Conservation (phyloP, 352 stramenopile species). For the Pythium aquatile region DNA sequence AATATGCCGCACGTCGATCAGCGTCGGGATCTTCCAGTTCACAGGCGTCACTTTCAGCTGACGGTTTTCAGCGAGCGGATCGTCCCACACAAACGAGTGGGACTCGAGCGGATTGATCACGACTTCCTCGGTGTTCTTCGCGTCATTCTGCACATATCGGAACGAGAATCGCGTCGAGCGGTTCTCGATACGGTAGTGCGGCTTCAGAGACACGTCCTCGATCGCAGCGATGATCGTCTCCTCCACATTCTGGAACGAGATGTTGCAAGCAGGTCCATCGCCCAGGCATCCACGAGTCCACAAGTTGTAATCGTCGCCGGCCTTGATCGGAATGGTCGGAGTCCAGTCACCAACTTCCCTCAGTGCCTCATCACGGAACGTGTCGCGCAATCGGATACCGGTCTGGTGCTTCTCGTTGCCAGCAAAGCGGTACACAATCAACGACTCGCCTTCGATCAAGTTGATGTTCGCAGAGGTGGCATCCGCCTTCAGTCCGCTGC, state of each 20-base stretch:
- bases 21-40: conserved; percentile 65
- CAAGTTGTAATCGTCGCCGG: conserved; percentile 33
- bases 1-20: conserved; percentile 78
- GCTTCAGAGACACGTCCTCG: conserved; percentile 62
- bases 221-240: conserved; percentile 74
- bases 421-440: conserved; percentile 66
- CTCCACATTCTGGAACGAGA: conserved; percentile 54
- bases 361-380: conserved; percentile 36
- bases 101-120: conserved; percentile 63
- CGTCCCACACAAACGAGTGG: conserved; percentile 82
- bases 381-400: conserved; percentile 65
- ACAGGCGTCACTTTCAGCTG: conserved; percentile 58
- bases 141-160: conserved; percentile 65
- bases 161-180: conserved; percentile 70
- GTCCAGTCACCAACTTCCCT: conserved; percentile 60
- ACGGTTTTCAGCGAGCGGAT: conserved; percentile 53
- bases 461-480: conserved; percentile 25
- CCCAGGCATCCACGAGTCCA: conserved; percentile 74
- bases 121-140: conserved; percentile 63
- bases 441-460: conserved; percentile 50
- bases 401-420: conserved; percentile 72
- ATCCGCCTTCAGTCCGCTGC: conserved; percentile 14
- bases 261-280: conserved; percentile 69
- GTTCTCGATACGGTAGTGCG: conserved; percentile 86
- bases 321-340: conserved; percentile 42